Conservation (phyloP, 2,329 filamentous ascomycete genomes). For the Sporothrix luriei region DNA sequence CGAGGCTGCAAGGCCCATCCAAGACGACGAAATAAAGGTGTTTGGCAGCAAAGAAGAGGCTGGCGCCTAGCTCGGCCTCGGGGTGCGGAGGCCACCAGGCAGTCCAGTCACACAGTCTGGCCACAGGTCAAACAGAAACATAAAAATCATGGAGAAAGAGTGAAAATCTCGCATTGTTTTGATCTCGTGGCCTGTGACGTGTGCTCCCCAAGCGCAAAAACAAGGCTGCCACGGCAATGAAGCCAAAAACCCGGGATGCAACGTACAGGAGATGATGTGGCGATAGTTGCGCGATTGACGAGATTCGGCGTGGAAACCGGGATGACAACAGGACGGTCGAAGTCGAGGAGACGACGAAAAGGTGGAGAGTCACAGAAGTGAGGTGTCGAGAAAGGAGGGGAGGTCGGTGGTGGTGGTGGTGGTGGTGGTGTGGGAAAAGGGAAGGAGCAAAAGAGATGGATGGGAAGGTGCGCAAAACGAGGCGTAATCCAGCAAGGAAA, state of each 20-base stretch:
- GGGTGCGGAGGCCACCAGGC: neutral
- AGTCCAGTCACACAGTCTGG: neutral
- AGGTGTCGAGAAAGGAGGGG: slow-evolving; percentile 26
- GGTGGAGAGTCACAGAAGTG: slow-evolving; percentile 10
- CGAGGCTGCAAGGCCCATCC: neutral
- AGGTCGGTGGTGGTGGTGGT: slow-evolving; percentile 23
- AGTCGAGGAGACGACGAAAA: neutral
- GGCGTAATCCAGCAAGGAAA: slow-evolving; percentile 26
- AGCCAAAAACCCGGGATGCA: slow-evolving; percentile 2
- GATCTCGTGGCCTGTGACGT: slow-evolving; percentile 1
- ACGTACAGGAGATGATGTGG: slow-evolving; percentile 20
- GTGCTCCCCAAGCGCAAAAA: neutral
- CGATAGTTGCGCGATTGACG: neutral
- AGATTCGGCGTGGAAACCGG: neutral
- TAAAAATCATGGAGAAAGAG: slow-evolving; percentile 7
- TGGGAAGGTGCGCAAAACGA: slow-evolving; percentile 19
- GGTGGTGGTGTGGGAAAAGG: no score
- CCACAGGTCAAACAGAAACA: neutral
- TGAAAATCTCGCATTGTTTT: neutral
- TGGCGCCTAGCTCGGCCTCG: slow-evolving; percentile 24
- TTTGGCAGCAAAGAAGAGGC: slow-evolving; percentile 25
- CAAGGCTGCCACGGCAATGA: neutral
- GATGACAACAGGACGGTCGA: neutral
- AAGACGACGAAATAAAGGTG: neutral
- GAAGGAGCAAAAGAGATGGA: slow-evolving; percentile 14